A percentile compares a stretch with the other conserved stretches of the same genome.
phyloP scores from a whole-genome alignment of 371 early-diverging fungal species.

The Mortierella sp. region DNA sequence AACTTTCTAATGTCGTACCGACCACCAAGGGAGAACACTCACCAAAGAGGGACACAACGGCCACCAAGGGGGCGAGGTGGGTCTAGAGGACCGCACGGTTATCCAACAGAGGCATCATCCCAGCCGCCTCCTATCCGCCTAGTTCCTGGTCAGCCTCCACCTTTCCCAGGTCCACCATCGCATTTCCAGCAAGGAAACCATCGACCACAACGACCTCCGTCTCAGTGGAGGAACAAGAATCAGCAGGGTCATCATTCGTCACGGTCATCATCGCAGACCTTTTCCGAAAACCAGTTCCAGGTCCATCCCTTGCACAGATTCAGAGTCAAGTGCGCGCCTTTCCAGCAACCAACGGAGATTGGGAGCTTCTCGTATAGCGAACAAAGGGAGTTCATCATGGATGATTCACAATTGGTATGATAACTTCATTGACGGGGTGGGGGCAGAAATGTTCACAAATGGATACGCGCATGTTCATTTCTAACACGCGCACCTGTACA shows the following conservation, averaged over 20 bases:
- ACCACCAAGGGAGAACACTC: not conserved
- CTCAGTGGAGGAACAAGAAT: not conserved
- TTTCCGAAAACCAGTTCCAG: constrained; percentile 28
- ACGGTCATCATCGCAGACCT: not conserved
- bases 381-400: constrained; percentile 68
- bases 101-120: no score
- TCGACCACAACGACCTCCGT: not conserved
- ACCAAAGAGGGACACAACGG: not conserved
- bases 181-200: not conserved
- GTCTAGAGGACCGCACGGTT: not conserved
- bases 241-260: constrained; percentile 1
- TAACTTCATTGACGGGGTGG: no score
- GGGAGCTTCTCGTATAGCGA: constrained; percentile 80
- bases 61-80: not conserved
- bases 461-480: no score
- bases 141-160: constrained; percentile 31
- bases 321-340: constrained; percentile 62
- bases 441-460: no score
- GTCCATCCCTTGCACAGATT: constrained; percentile 61
- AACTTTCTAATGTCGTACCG: constrained; percentile 1
- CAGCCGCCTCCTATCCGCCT: constrained; percentile 21
- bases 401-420: constrained; percentile 78
- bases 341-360: constrained; percentile 82
- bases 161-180: constrained; percentile 1
- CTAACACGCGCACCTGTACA: no score